A percentile compares a stretch with the other conserved stretches of the same genome.
Evolutionary conservation across 306 rosid genomes (phyloP).

Genomic region (Corylus americana): DNA sequence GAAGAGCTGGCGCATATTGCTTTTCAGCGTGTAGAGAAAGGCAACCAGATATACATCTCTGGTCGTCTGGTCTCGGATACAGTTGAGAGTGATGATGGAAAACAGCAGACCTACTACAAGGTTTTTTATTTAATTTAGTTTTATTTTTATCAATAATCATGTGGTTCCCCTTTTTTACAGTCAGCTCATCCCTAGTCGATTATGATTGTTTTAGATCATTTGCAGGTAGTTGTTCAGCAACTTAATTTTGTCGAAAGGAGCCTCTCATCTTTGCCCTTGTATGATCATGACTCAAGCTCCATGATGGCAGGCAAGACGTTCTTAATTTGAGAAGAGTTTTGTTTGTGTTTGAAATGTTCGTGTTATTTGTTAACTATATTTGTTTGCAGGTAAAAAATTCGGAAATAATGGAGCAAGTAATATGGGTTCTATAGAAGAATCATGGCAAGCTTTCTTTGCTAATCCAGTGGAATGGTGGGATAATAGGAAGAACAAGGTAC

Average conservation of each 20-base stretch:
- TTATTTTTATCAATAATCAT: neutral
- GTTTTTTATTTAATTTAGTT: slow-evolving; percentile 33
- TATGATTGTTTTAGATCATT: slow-evolving; percentile 18
- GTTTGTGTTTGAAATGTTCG: slow-evolving; percentile 5
- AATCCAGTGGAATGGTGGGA: slow-evolving; percentile 71
- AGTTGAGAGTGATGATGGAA: slow-evolving; percentile 72
- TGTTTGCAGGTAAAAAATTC: slow-evolving; percentile 55
- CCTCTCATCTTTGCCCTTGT: slow-evolving; percentile 29
- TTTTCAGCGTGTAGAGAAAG: slow-evolving; percentile 71
- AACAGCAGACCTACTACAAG: slow-evolving; percentile 83
- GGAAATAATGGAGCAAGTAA: slow-evolving; percentile 36
- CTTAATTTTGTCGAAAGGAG: slow-evolving; percentile 77
- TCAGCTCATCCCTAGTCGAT: slow-evolving; percentile 1
- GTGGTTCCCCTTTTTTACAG: neutral
- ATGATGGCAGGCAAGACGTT: slow-evolving; percentile 45
- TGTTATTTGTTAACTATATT: neutral
- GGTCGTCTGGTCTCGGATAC: slow-evolving; percentile 79
- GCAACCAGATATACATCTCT: slow-evolving; percentile 68
- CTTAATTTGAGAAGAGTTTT: slow-evolving; percentile 13
- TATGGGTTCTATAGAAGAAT: slow-evolving; percentile 60
- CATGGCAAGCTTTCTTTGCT: slow-evolving; percentile 75
- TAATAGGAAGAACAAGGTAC: slow-evolving; percentile 64
- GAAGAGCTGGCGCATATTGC: slow-evolving; percentile 83
- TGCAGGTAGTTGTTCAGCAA: slow-evolving; percentile 79
- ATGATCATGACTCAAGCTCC: slow-evolving; percentile 54